Base-by-base conservation (phyloP, 768 basidiomycete genomes). In the Dendrothele bispora region DNA sequence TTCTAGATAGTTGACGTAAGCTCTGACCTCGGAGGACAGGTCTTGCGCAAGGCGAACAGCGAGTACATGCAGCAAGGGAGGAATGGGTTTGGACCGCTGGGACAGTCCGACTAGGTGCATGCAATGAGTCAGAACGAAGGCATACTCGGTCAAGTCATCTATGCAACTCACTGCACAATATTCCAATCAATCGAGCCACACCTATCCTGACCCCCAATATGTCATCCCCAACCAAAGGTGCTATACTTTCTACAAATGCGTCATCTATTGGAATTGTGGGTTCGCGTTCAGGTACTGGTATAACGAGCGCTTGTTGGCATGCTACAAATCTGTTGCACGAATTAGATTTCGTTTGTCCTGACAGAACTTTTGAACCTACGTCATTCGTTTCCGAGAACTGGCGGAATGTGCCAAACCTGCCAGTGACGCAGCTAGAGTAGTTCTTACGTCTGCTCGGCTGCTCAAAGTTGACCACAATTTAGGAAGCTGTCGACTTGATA, bases 181-280 rank as follows among this genome's bases (percentile, higher is more conserved):
- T 56, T 40, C 80, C 80, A 34, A 84, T 66, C 38, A 91, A 76
- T 40, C 92, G 79, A n/a, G 94, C 86, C 2, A 92, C 75, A 6
- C 83, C 87, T 48, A 97, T 91, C 38, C 92, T 79, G 27, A 97
- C 92, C 51, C 91, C 93, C 42, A 88, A 74, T 11, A 95, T 83
- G 28, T 61, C 58, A 59, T 98, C 95, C 26, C 70, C 60, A 4
- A 80, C 78, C 34, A 95, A 72, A 36, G 61, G 57, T 22, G 71
- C 64, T 17, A 95, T 64, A n/a, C 72, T 66, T 48, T 71, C 62
- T 68, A 90, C 78, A 51, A 83, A 78, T 53, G 61, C 65, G 54
- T 71, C 75, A 56, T 74, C 78, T 48, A 65, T 64, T 25, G 70
- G 58, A 48, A 76, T 64, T 3, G 64, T 52, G 14, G 66, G 57